Conservation (phyloP, 2,329 filamentous ascomycete species). For the Diplodia intermedia region DNA sequence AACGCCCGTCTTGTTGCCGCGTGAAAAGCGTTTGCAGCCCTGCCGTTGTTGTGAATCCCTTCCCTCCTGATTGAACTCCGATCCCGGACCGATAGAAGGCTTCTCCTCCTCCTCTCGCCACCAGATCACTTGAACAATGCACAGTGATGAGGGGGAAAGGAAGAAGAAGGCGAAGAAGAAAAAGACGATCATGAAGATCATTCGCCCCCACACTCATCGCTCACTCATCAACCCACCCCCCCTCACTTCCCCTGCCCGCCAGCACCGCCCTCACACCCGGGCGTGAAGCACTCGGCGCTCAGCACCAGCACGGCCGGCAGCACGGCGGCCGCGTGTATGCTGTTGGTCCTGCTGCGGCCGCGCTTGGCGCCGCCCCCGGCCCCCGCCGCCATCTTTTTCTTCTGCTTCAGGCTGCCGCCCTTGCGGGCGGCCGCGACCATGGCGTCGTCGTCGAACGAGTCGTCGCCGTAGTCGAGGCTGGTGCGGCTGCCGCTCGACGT, state of each 20-base stretch:
- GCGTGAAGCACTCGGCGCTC: constrained; percentile 47
- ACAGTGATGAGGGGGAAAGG: not conserved
- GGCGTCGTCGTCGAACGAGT: not conserved
- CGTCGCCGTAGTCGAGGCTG: constrained; percentile 11
- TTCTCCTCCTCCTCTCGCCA: not conserved
- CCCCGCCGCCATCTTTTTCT: not conserved
- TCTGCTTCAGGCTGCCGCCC: not conserved
- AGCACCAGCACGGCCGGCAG: constrained; percentile 46
- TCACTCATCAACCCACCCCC: too few species aligned
- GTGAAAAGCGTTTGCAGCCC: not conserved
- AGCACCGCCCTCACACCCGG: constrained; percentile 27
- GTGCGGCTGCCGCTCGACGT: constrained; percentile 10
- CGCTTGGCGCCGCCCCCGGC: not conserved
- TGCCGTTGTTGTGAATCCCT: not conserved
- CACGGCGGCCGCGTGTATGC: constrained; percentile 46
- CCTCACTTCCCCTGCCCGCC: not conserved
- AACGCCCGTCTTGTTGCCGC: not conserved
- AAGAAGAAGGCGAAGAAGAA: not conserved
- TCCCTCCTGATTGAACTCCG: not conserved
- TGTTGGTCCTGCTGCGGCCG: constrained; percentile 34
- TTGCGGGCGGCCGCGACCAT: constrained; percentile 1
- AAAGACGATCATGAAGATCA: not conserved
- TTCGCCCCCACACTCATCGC: too few species aligned
- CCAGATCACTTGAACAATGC: not conserved
- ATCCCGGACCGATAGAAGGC: not conserved